Percentiles rank a stretch among this genome's conserved stretches.
These are phyloP conservation scores for Sporothrix curviconia DNA, from an alignment of 2,329 filamentous ascomycete species.

Conservation along the genomic window DNA sequence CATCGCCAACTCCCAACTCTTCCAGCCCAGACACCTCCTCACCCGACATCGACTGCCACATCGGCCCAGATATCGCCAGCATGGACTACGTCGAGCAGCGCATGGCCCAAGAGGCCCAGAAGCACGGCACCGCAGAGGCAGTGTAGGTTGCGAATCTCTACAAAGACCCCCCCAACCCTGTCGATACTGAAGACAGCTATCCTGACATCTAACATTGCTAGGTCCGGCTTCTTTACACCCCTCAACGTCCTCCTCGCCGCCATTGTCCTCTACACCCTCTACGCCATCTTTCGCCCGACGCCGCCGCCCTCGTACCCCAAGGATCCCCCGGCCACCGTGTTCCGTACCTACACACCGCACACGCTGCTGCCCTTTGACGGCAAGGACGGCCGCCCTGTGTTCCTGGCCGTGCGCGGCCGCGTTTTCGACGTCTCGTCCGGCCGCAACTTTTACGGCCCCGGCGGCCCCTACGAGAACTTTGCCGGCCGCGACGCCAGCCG, in stretches of 20 bases:
- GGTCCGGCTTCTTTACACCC: constrained; percentile 48
- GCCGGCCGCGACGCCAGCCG: constrained; percentile 85
- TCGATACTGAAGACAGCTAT: too few relatives aligned
- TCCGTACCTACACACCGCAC: constrained; percentile 65
- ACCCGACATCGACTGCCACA: not conserved
- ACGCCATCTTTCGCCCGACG: constrained; percentile 46
- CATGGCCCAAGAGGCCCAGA: constrained; percentile 47
- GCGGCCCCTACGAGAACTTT: constrained; percentile 93
- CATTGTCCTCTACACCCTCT: constrained; percentile 52
- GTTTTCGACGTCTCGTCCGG: constrained; percentile 87
- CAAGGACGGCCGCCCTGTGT: constrained; percentile 65
- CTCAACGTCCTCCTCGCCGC: constrained; percentile 56
- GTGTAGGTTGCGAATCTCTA: constrained; percentile 16
- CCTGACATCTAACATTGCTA: constrained; percentile 19
- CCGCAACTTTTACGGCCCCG: constrained; percentile 91
- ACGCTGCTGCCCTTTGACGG: constrained; percentile 86
- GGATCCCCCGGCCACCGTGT: constrained; percentile 53
- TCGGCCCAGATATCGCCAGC: not conserved
- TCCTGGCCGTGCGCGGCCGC: constrained; percentile 81
- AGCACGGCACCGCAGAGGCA: constrained; percentile 23
- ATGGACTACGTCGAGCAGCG: constrained; percentile 56
- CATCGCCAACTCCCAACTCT: too few relatives aligned
- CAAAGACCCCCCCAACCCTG: too few relatives aligned
- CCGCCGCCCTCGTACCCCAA: constrained; percentile 42
- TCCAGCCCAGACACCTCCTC: not conserved